These are phyloP conservation scores for Gleditsia sinensis DNA, from an alignment of 306 rosid genomes.

Conservation along the genomic window DNA sequence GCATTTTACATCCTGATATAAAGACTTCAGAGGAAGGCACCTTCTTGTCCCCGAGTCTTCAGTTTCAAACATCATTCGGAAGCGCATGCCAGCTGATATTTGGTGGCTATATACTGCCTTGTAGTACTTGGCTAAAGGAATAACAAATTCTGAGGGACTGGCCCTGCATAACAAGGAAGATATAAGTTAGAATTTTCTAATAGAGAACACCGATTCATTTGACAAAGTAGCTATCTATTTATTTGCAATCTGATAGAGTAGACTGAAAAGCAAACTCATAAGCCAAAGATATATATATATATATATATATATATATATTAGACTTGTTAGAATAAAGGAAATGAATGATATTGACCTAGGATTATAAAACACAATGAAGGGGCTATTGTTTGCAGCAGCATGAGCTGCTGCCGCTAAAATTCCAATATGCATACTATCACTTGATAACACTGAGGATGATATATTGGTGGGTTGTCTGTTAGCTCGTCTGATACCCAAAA, in stretches of 20 bases:
- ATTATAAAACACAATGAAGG: slow-evolving; percentile 84
- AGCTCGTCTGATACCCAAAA: slow-evolving; percentile 93
- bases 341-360: slow-evolving; percentile 65
- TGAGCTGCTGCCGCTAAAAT: slow-evolving; percentile 98
- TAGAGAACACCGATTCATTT: slow-evolving; percentile 12
- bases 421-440: slow-evolving; percentile 98
- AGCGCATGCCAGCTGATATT: slow-evolving; percentile 93
- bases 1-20: not conserved
- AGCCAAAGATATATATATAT: not conserved
- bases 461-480: slow-evolving; percentile 83
- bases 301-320: no score
- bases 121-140: slow-evolving; percentile 96
- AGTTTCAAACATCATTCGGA: slow-evolving; percentile 96
- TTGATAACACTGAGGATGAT: slow-evolving; percentile 88
- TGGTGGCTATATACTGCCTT: slow-evolving; percentile 94
- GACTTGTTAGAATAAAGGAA: not conserved
- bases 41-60: slow-evolving; percentile 99
- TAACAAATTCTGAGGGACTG: slow-evolving; percentile 97
- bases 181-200: not conserved
- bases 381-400: slow-evolving; percentile 90
- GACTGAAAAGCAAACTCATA: not conserved
- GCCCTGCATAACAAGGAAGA: slow-evolving; percentile 65
- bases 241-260: slow-evolving; percentile 17
- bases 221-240: slow-evolving; percentile 2
- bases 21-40: slow-evolving; percentile 47